A percentile compares a stretch with the other conserved stretches of the same genome.
These are phyloP conservation scores for Pisolithus orientalis DNA, from an alignment of 768 basidiomycete genomes.

Conservation along the genomic window DNA sequence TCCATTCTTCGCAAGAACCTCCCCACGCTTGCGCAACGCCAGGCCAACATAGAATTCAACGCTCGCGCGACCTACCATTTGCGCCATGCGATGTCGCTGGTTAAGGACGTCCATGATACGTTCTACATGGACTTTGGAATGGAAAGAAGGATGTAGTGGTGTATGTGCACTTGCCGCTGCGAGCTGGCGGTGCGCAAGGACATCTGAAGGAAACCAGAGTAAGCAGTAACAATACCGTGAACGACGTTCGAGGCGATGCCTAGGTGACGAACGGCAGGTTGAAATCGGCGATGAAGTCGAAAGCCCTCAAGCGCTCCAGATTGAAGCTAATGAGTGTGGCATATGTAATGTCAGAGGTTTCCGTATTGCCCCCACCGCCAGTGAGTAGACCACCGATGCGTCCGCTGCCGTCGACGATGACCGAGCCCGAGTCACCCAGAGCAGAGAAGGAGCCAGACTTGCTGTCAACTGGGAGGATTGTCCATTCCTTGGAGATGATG, in stretches of 20 bases:
- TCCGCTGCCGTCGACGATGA: slow-evolving; percentile 20
- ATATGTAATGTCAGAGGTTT: slow-evolving; percentile 25
- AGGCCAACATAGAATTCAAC: slow-evolving; percentile 97
- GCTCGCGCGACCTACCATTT: slow-evolving; percentile 94
- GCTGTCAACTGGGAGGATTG: slow-evolving; percentile 22
- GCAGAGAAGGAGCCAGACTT: slow-evolving; percentile 26
- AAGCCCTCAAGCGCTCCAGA: slow-evolving; percentile 21
- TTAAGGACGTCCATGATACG: slow-evolving; percentile 85
- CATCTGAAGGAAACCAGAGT: slow-evolving; percentile 43
- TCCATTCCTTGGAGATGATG: slow-evolving; percentile 12
- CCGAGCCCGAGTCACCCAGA: slow-evolving; percentile 25
- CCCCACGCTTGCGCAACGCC: slow-evolving; percentile 67
- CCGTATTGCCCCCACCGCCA: slow-evolving; percentile 21
- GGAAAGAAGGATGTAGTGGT: slow-evolving; percentile 79
- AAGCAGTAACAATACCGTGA: too few relatives aligned
- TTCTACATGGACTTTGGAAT: slow-evolving; percentile 86
- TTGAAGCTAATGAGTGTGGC: slow-evolving; percentile 26
- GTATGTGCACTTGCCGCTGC: slow-evolving; percentile 81
- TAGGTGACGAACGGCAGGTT: not conserved
- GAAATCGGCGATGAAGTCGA: slow-evolving; percentile 26
- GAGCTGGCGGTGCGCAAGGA: slow-evolving; percentile 90
- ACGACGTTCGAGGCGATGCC: too few relatives aligned
- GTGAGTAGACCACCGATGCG: slow-evolving; percentile 25
- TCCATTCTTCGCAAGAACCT: slow-evolving; percentile 23
- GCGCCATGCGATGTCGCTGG: slow-evolving; percentile 91